Conservation (phyloP, 352 stramenopile species). For the Globisporangium abappressorium region DNA sequence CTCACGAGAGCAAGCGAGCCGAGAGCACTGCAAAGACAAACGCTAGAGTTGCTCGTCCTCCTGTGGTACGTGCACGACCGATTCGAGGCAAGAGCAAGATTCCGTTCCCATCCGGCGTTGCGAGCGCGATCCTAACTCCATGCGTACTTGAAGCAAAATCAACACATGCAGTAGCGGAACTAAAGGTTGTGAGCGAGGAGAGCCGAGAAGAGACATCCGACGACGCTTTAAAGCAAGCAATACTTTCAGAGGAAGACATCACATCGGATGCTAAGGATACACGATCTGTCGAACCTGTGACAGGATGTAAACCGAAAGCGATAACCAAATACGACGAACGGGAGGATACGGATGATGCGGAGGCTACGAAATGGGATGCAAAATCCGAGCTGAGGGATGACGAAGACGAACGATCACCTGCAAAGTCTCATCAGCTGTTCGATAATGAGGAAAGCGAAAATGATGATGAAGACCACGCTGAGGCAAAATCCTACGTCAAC, state of each 20-base stretch:
- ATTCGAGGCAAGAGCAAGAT: conserved; percentile 32
- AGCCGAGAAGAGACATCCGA: neutral
- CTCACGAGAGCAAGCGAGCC: neutral
- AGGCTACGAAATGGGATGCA: neutral
- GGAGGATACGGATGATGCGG: neutral
- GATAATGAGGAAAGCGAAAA: neutral
- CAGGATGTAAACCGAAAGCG: neutral
- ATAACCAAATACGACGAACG: neutral
- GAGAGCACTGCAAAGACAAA: neutral
- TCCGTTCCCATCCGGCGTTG: conserved; percentile 17
- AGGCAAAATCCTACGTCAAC: neutral
- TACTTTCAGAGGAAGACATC: neutral
- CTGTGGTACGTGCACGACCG: conserved; percentile 21
- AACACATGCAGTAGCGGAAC: neutral
- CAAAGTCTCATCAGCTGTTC: neutral
- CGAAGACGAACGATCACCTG: neutral
- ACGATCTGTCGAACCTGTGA: neutral
- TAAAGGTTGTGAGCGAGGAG: neutral
- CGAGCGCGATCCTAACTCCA: neutral
- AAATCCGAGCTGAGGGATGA: neutral
- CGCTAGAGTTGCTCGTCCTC: neutral
- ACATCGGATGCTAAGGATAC: neutral
- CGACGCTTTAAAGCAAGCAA: neutral
- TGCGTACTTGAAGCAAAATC: neutral
- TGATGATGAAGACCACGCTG: neutral